Evolutionary conservation across 2,329 filamentous ascomycete genomes (phyloP).

Genomic region (Arachnomyces sp.): DNA sequence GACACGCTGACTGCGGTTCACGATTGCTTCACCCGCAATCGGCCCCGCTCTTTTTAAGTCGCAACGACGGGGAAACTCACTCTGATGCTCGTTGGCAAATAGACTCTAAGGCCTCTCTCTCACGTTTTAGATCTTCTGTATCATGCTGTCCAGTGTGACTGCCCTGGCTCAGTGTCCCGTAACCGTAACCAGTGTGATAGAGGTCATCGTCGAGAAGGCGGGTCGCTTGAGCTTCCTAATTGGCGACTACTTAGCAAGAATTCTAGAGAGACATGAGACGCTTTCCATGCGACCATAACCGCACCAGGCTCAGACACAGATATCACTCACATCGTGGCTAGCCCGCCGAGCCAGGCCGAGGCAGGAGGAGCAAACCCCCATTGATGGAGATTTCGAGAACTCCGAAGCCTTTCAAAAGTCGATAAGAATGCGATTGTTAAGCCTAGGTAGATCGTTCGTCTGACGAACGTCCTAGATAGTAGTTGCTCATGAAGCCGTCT

Average conservation of each 20-base stretch:
- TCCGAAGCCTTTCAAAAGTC: no score
- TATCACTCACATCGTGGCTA: constrained; percentile 27
- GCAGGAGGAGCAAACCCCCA: constrained; percentile 40
- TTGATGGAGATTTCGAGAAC: constrained; percentile 13
- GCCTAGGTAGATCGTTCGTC: no score
- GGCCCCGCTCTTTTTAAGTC: no score
- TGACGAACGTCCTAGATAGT: no score
- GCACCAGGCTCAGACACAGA: neutral
- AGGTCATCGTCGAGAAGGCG: constrained; percentile 39
- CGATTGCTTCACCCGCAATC: no score
- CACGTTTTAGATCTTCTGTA: constrained; percentile 35
- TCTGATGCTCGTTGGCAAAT: constrained; percentile 43
- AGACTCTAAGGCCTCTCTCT: constrained; percentile 38
- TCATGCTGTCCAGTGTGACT: constrained; percentile 33
- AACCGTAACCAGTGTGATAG: constrained; percentile 38
- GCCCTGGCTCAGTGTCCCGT: constrained; percentile 32
- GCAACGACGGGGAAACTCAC: constrained; percentile 23
- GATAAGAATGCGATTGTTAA: no score
- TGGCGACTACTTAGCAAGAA: constrained; percentile 4
- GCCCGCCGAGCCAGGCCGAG: constrained; percentile 32
- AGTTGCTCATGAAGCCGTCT: no score
- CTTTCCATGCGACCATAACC: neutral
- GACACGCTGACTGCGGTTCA: no score
- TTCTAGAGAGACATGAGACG: constrained; percentile 2
- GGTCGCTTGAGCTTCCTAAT: constrained; percentile 33